These are phyloP conservation scores for Yarrowia porcina DNA, from an alignment of 805 yeast genomes.

Conservation along the genomic window DNA sequence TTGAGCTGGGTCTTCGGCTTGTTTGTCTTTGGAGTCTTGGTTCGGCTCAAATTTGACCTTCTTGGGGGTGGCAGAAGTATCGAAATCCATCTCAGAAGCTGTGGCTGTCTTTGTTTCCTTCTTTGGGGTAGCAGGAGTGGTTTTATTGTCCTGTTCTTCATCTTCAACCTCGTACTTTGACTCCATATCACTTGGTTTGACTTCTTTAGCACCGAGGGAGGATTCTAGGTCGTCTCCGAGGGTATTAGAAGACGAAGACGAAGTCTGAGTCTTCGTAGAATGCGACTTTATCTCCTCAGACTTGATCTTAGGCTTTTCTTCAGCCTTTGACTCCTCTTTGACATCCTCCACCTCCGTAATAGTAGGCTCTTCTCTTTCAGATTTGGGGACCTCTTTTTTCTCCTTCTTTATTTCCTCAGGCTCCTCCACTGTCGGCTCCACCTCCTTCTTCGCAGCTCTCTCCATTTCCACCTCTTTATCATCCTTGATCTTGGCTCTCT, in stretches of 20 bases:
- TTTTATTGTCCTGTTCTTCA: not conserved
- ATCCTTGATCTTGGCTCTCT: slow-evolving; percentile 49
- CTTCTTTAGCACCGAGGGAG: slow-evolving; percentile 3
- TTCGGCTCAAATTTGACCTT: slow-evolving; percentile 1
- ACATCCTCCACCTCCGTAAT: not conserved
- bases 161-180: not conserved
- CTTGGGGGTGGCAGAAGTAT: not conserved
- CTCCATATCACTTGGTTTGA: not conserved
- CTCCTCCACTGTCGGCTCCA: not conserved
- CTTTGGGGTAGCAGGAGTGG: not conserved
- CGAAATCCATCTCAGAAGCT: slow-evolving; percentile 10
- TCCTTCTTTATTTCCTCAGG: not conserved
- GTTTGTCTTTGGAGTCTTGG: not conserved
- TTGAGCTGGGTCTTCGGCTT: too few relatives aligned
- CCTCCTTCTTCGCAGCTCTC: not conserved
- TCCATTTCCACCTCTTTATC: slow-evolving; percentile 37
- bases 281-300: not conserved
- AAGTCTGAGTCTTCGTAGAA: too few relatives aligned
- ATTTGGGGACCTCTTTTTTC: not conserved
- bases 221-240: slow-evolving; percentile 3
- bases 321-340: too few relatives aligned
- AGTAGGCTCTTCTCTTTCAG: not conserved
- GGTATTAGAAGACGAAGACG: not conserved
- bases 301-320: too few relatives aligned
- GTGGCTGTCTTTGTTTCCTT: not conserved